These are phyloP conservation scores for Fomitopsis schrenkii DNA, from an alignment of 1,284 basidiomycete species.

Conservation along the genomic window DNA sequence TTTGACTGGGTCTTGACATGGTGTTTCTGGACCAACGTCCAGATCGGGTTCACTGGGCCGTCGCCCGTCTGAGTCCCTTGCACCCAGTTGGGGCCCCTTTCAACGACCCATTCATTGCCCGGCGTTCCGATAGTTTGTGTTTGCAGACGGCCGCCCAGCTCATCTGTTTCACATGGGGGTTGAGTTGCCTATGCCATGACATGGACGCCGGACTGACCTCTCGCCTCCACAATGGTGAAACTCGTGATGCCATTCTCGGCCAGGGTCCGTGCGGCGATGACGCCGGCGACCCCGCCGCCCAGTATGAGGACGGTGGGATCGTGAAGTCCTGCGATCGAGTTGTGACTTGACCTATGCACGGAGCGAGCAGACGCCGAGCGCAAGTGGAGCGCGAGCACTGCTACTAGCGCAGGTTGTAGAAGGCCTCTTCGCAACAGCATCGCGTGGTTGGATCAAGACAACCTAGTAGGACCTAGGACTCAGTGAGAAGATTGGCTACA, in stretches of 20 bases:
- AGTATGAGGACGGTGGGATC: slow-evolving; percentile 41
- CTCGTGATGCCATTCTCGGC: slow-evolving; percentile 48
- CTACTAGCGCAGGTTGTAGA: neutral
- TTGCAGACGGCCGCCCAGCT: slow-evolving; percentile 58
- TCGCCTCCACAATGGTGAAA: slow-evolving; percentile 58
- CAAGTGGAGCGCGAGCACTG: neutral
- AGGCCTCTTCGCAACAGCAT: neutral
- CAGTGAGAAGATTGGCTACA: neutral
- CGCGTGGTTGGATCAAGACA: too few relatives aligned
- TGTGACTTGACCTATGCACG: neutral
- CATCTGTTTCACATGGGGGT: slow-evolving; percentile 12
- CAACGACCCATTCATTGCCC: slow-evolving; percentile 37
- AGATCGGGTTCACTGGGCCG: slow-evolving; percentile 54
- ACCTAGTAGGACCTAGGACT: neutral
- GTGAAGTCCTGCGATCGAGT: neutral
- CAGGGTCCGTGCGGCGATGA: slow-evolving; percentile 61
- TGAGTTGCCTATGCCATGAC: neutral
- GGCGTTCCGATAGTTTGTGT: slow-evolving; percentile 37
- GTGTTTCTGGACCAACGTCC: slow-evolving; percentile 50
- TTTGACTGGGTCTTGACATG: slow-evolving; percentile 43
- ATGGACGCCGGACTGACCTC: slow-evolving; percentile 16
- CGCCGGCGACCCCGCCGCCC: slow-evolving; percentile 62
- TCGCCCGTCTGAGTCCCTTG: slow-evolving; percentile 44
- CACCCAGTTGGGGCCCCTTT: slow-evolving; percentile 62
- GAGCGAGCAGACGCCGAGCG: neutral